These are phyloP conservation scores for Elsinoe arachidis DNA, from an alignment of 2,329 filamentous ascomycete genomes.

Conservation along the genomic window DNA sequence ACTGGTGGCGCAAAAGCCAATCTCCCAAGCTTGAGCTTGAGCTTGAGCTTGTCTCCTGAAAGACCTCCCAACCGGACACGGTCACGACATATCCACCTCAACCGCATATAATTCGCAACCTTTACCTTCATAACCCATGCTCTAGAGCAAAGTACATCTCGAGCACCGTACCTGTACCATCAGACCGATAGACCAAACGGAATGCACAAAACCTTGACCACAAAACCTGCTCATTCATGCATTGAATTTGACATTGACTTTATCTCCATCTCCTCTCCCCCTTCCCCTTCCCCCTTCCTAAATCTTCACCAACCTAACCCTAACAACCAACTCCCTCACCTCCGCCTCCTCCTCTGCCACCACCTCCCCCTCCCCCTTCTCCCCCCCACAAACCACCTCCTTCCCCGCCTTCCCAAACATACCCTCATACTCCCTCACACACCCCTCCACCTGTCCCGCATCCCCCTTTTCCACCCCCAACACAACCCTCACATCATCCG, in stretches of 20 bases:
- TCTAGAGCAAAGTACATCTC: no score
- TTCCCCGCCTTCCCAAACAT: constrained; percentile 30
- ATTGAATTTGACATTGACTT: not conserved
- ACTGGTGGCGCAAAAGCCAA: no score
- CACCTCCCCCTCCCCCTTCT: constrained; percentile 11
- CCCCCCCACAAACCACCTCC: constrained; percentile 19
- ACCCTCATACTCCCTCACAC: constrained; percentile 27
- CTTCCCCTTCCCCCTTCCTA: constrained; percentile 34
- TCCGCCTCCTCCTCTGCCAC: constrained; percentile 74
- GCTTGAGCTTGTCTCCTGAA: no score
- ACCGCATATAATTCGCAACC: no score
- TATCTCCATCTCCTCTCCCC: not conserved
- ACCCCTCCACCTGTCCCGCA: constrained; percentile 25
- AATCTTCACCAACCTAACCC: constrained; percentile 63
- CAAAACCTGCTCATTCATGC: not conserved
- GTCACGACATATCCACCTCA: no score
- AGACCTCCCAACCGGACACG: no score
- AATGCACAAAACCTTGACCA: no score
- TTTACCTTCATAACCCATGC: no score
- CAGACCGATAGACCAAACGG: no score
- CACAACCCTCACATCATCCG: constrained; percentile 93
- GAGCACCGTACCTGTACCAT: no score
- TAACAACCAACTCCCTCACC: constrained; percentile 66
- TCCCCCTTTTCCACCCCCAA: constrained; percentile 61
- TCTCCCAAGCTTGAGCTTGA: no score